These are phyloP conservation scores for Fusarium bulbicola DNA, from an alignment of 2,329 filamentous ascomycete genomes.

Conservation along the genomic window DNA sequence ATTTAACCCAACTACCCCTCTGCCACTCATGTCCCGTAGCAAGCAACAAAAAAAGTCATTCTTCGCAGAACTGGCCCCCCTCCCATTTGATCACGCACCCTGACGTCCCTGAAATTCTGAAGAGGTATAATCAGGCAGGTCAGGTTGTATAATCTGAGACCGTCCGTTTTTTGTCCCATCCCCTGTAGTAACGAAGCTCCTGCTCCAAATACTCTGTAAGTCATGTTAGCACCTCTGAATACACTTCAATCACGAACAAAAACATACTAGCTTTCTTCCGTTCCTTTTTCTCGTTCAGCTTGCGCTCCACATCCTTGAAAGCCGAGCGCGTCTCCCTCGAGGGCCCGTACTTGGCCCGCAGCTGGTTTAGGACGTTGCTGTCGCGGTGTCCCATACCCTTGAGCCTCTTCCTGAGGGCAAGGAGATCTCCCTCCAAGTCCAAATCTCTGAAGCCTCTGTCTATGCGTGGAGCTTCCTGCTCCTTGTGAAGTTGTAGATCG, in stretches of 20 bases:
- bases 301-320: not conserved
- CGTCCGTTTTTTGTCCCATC: not conserved
- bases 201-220: not conserved
- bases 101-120: not conserved
- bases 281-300: not conserved
- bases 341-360: not conserved
- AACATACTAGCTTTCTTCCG: not conserved
- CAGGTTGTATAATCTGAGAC: not conserved
- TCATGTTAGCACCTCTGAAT: not conserved
- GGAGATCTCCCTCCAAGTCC: not conserved
- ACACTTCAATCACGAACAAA: rapidly evolving
- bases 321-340: not conserved
- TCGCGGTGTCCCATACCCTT: not conserved
- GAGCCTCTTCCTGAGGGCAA: not conserved
- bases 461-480: rapidly evolving
- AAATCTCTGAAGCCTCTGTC: not conserved
- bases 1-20: not conserved
- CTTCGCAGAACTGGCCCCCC: not conserved
- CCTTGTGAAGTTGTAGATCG: not conserved
- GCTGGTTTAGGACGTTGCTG: not conserved
- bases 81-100: rapidly evolving
- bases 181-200: not conserved
- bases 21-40: too few relatives aligned
- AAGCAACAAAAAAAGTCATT: not conserved
- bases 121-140: not conserved